phyloP scores from a whole-genome alignment of 2,329 filamentous ascomycete species.

The Alternaria longipes region DNA sequence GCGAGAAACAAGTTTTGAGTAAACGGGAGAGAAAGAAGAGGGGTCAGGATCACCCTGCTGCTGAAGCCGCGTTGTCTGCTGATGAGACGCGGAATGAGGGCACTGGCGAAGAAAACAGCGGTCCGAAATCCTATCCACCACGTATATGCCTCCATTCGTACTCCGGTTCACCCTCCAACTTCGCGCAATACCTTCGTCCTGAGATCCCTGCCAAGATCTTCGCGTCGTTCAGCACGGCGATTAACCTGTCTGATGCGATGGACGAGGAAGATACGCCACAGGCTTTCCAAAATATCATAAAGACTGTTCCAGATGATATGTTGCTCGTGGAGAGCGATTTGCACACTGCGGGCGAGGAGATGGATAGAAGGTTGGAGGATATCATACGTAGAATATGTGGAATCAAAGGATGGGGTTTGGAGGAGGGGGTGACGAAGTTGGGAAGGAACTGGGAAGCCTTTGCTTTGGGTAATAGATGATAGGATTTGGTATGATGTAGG shows the following conservation, averaged over 20 bases:
- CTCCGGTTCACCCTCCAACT: conserved; percentile 76
- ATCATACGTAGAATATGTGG: conserved; percentile 79
- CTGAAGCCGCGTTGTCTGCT: conserved; percentile 17
- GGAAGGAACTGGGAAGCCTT: conserved; percentile 81
- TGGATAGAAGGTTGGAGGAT: conserved; percentile 80
- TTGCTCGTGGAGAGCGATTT: conserved; percentile 91
- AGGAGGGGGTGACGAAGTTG: conserved; percentile 73
- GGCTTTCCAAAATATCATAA: conserved; percentile 73
- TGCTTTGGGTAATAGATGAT: conserved; percentile 66
- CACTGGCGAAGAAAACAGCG: conserved; percentile 25
- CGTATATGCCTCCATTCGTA: conserved; percentile 94
- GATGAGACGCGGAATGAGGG: background rate
- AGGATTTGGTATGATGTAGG: background rate
- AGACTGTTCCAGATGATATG: conserved; percentile 76
- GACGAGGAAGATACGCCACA: conserved; percentile 56
- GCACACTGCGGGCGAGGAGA: conserved; percentile 79
- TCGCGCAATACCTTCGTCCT: conserved; percentile 80
- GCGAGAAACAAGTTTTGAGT: conserved; percentile 70
- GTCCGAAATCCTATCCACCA: conserved; percentile 76
- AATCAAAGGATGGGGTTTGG: conserved; percentile 78
- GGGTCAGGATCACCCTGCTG: conserved; percentile 25
- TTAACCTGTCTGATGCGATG: conserved; percentile 73
- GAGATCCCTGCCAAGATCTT: conserved; percentile 79
- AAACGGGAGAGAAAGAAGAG: conserved; percentile 62
- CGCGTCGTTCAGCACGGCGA: conserved; percentile 85